Evolutionary conservation across 306 rosid species (phyloP).

Genomic region (Rosa persica): DNA sequence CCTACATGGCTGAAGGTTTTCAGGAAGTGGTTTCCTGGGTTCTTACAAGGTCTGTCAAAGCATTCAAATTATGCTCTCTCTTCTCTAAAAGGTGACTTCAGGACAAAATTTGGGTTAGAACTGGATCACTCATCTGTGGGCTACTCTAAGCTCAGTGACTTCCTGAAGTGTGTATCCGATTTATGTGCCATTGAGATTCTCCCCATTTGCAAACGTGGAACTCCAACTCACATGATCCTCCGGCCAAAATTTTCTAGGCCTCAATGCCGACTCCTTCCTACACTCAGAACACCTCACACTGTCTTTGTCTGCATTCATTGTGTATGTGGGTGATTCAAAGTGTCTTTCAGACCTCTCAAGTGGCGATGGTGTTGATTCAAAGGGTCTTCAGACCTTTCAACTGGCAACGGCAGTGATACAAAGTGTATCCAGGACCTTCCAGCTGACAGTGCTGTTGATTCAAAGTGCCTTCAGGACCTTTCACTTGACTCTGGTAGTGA

Average conservation of each 20-base stretch:
- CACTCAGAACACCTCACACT: neutral
- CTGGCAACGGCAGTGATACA: constrained; percentile 1
- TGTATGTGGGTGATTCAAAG: constrained; percentile 10
- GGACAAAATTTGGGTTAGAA: constrained; percentile 34
- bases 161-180: constrained; percentile 33
- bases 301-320: neutral
- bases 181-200: constrained; percentile 28
- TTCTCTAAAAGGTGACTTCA: constrained; percentile 42
- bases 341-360: constrained; percentile 5
- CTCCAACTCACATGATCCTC: constrained; percentile 39
- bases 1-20: constrained; percentile 39
- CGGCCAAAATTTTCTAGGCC: constrained; percentile 20
- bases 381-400: constrained; percentile 6
- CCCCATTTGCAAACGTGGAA: constrained; percentile 25
- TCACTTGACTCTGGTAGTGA: neutral
- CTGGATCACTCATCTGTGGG: constrained; percentile 42
- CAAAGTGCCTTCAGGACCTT: constrained; percentile 12
- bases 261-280: neutral
- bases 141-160: constrained; percentile 42
- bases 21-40: constrained; percentile 43
- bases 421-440: constrained; percentile 8
- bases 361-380: neutral
- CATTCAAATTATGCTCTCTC: constrained; percentile 38
- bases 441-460: neutral
- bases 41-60: constrained; percentile 28